Percentiles rank a stretch among this genome's conserved stretches.
Conservation (phyloP, 257 asterid species). For the Forsythia suspensa region DNA sequence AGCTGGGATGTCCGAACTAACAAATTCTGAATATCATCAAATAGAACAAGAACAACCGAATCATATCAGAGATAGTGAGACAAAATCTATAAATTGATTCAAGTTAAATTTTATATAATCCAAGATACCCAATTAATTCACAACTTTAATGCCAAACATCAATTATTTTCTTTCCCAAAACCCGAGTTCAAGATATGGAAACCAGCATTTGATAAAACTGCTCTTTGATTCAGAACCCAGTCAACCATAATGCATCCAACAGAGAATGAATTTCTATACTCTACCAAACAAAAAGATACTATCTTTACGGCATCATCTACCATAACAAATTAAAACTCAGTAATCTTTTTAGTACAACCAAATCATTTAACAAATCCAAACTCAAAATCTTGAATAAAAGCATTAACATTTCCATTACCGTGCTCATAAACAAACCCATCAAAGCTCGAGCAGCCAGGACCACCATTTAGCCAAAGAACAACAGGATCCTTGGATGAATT, state of each 20-base stretch:
- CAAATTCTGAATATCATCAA: conserved; percentile 1
- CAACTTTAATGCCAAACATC: not conserved
- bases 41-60: not conserved
- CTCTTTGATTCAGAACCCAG: not conserved
- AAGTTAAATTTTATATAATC: not conserved
- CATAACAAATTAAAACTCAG: not conserved
- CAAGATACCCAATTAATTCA: not conserved
- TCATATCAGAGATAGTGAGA: not conserved
- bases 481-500: conserved; percentile 73
- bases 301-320: conserved; percentile 6
- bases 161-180: not conserved
- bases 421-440: conserved; percentile 96
- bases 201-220: not conserved
- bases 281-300: conserved; percentile 12
- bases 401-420: conserved; percentile 43
- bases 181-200: not conserved
- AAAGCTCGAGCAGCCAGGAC: conserved; percentile 98
- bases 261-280: not conserved
- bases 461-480: conserved; percentile 98
- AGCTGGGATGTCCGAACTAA: conserved; percentile 1
- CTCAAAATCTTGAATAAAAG: not conserved
- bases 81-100: not conserved
- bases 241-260: not conserved
- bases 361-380: not conserved
- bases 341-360: not conserved